Conservation (phyloP, 108 stramenopile genomes). For the Cyclotella kingstonii region DNA sequence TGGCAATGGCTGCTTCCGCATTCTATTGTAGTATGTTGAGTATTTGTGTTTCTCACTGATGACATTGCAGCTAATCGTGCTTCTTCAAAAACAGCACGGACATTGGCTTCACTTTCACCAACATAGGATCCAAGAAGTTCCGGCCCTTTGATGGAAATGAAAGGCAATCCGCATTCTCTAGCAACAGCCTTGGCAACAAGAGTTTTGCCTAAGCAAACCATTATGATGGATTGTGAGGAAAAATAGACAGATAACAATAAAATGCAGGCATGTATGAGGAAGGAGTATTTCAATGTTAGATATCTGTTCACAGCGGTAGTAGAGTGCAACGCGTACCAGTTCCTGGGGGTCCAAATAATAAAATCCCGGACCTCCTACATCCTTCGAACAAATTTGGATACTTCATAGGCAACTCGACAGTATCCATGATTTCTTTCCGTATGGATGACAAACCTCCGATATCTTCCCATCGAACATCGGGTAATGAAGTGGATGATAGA, state of each 20-base stretch:
- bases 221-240: neutral
- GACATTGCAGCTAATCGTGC: conserved; percentile 67
- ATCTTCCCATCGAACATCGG: conserved; percentile 89
- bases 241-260: neutral
- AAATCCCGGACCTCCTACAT: conserved; percentile 83
- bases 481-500: conserved; percentile 51
- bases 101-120: conserved; percentile 95
- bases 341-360: conserved; percentile 83
- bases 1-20: conserved; percentile 14
- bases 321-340: conserved; percentile 69
- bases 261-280: too few relatives aligned
- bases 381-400: conserved; percentile 91
- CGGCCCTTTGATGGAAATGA: conserved; percentile 93
- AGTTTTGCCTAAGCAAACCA: conserved; percentile 66
- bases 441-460: conserved; percentile 94
- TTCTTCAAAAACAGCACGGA: conserved; percentile 80
- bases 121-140: conserved; percentile 95
- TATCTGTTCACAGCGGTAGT: conserved; percentile 20
- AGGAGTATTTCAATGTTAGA: too few relatives aligned
- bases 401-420: conserved; percentile 96
- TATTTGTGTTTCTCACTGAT: neutral
- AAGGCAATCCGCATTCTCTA: conserved; percentile 93
- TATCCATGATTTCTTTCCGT: conserved; percentile 95
- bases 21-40: too few relatives aligned
- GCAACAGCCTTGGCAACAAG: conserved; percentile 99